These are phyloP conservation scores for Aureobasidium sp. DNA, from an alignment of 2,329 filamentous ascomycete genomes.

Conservation along the genomic window DNA sequence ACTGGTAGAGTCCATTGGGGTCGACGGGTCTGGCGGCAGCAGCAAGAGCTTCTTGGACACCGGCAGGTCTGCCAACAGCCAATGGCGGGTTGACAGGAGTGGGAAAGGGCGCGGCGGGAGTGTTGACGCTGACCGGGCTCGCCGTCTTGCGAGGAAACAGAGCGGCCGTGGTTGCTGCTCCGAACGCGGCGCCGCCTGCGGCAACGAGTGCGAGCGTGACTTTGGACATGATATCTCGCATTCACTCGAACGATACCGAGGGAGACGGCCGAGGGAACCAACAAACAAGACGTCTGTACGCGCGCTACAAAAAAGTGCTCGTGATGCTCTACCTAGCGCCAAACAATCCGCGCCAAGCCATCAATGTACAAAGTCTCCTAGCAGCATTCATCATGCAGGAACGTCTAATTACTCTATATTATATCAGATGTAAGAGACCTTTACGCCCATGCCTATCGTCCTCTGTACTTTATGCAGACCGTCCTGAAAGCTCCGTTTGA, in stretches of 20 bases:
- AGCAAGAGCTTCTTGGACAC: slow-evolving; percentile 21
- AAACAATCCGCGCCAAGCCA: slow-evolving; percentile 8
- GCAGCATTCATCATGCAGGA: neutral
- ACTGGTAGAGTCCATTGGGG: slow-evolving; percentile 46
- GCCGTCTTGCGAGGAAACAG: slow-evolving; percentile 33
- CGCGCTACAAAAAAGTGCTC: slow-evolving; percentile 3
- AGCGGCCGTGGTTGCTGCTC: slow-evolving; percentile 43
- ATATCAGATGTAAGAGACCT: slow-evolving; percentile 83
- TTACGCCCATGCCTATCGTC: slow-evolving; percentile 92
- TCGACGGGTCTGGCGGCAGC: slow-evolving; percentile 35
- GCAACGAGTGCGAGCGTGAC: slow-evolving; percentile 44
- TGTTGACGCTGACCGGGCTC: slow-evolving; percentile 22
- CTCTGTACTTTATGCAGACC: slow-evolving; percentile 75
- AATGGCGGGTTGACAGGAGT: slow-evolving; percentile 22
- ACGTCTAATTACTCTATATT: neutral
- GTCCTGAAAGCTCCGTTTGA: slow-evolving; percentile 60
- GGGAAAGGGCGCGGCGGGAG: slow-evolving; percentile 26
- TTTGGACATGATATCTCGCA: slow-evolving; percentile 39
- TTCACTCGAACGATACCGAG: neutral
- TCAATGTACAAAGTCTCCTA: neutral
- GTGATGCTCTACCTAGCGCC: slow-evolving; percentile 13
- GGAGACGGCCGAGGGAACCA: neutral
- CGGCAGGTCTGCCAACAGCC: slow-evolving; percentile 14
- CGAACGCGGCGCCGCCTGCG: slow-evolving; percentile 41
- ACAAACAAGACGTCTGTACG: neutral